phyloP scores from a whole-genome alignment of 805 yeast species.

The Yarrowia sp. region DNA sequence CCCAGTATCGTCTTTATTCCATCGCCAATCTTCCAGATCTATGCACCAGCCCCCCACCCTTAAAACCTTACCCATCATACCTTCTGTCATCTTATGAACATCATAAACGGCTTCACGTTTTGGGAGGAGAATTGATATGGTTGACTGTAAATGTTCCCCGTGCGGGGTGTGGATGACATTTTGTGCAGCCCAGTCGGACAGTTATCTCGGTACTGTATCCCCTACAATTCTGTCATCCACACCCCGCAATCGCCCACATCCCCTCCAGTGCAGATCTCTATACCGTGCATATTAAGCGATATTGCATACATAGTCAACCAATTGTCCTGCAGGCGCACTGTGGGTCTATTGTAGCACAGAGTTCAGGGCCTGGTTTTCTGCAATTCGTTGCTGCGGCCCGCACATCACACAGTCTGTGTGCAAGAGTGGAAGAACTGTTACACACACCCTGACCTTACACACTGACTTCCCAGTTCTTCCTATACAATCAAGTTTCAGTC shows the following conservation, averaged over 20 bases:
- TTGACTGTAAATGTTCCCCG: too few relatives aligned
- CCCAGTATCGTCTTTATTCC: too few relatives aligned
- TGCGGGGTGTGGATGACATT: too few relatives aligned
- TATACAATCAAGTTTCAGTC: too few relatives aligned
- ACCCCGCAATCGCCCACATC: too few relatives aligned
- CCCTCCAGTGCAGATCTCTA: background rate
- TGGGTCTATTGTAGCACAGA: background rate
- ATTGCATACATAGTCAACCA: background rate
- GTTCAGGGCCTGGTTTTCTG: background rate
- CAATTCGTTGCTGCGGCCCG: background rate
- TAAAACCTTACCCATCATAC: background rate
- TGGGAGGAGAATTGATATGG: too few relatives aligned
- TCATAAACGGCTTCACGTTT: background rate
- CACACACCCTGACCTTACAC: too few relatives aligned
- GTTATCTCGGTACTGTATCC: too few relatives aligned
- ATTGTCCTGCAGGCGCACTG: background rate
- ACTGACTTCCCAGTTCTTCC: too few relatives aligned
- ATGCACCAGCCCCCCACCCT: background rate
- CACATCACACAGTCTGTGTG: background rate
- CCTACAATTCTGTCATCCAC: too few relatives aligned
- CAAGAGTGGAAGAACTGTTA: background rate
- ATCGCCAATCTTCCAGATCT: too few relatives aligned
- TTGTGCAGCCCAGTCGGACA: too few relatives aligned
- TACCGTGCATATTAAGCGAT: background rate
- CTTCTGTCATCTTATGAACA: background rate